Evolutionary conservation across 148 eudicot genomes (phyloP), one percentile per base, ranked within the genome.

Genomic region (Dianthus caryophyllus): DNA sequence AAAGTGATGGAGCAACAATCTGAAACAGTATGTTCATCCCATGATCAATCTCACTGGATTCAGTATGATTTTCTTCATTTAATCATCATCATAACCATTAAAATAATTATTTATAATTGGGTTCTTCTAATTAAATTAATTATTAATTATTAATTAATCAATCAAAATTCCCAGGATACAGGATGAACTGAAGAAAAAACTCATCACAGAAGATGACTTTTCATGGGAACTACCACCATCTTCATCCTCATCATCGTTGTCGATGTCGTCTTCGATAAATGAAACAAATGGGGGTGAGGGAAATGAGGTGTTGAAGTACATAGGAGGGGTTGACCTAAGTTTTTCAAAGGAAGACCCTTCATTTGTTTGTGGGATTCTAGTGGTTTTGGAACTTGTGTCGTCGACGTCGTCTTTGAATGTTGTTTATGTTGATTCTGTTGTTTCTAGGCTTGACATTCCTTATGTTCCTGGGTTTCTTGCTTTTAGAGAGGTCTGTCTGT

Each of bases 391-490:
- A 16, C 61, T 84, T 31, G 64, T 54, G 1, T n/a, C n/a, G n/a
- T n/a, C n/a, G n/a, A n/a, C n/a, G n/a, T n/a, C n/a, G n/a, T 77
- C 83, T 46, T 77, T 84, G 15, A 66, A 76, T 63, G 85, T 90
- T 72, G 85, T 90, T 12, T 84, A 88, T 70, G 80, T 84, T 26
- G 97, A 89, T 83, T 94, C 70, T 72, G 66, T 50, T 74, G 58
- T 86, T 57, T 73, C 76, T 1, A 79, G 67, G 66, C 83, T 90
- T 24, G 48, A 69, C 4, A 46, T 83, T 48, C 97, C 98, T 4
- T 94, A 94, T 78, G 78, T 94, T 70, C 85, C 98, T 68, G 98
- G 96, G 1, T 93, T 93, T 67, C 87, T 93, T 71, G 98, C 98
- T 39, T 93, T 93, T 66, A 77, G 96, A 78, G 98, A 93, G 96